Base-by-base conservation (phyloP, 805 yeast species). In the Grigorovia yakushimaensis region DNA sequence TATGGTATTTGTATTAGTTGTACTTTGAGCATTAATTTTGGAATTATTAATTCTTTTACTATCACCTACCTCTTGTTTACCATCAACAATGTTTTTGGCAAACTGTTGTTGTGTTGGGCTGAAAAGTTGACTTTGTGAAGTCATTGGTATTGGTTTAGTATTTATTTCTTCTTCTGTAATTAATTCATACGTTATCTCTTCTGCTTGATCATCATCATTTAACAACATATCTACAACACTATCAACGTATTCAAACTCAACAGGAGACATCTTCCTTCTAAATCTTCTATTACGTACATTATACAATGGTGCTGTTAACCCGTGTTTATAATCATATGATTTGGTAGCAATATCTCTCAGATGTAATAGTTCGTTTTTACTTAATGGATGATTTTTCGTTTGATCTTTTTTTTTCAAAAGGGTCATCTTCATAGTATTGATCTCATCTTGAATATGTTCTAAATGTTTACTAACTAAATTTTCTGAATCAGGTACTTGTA, bases 251-350 rank as follows among this genome's bases (percentile, higher is more conserved):
- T 87, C 85, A 59, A 88, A 79, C 21, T 84, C 81, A 39, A 81
- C 72, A 45, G 80, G 81, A 47, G 82, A 79, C 52, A 85, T 74
- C 49, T 83, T 79, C 46, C 82, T 77, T 44, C 87, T 80, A 59
- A 85, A 82, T 50, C 93, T 73, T 41, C 88, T 70, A 50, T 83
- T 76, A 40, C 79, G 72, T 2, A 82, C 84, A 54, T 82, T 80
- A 56, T 78, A 76, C 67, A 85, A 71, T 0, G 98, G 96, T 6
- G 87, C 82, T 0, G 93, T 78, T 18, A 93, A 62, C 7, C 98
- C 98, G 63, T 85, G 87, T n/a, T 77, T 79, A 55, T 72, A 77
- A 36, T 65, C 70, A 40, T 64, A 63, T 0, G 52, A 51, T 33
- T 61, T 60, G 39, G 46, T 37, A 2, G 54, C 54, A 19, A 62